Evolutionary conservation across 2,329 filamentous ascomycete genomes (phyloP).

Genomic region (Drechslerella dactyloides): DNA sequence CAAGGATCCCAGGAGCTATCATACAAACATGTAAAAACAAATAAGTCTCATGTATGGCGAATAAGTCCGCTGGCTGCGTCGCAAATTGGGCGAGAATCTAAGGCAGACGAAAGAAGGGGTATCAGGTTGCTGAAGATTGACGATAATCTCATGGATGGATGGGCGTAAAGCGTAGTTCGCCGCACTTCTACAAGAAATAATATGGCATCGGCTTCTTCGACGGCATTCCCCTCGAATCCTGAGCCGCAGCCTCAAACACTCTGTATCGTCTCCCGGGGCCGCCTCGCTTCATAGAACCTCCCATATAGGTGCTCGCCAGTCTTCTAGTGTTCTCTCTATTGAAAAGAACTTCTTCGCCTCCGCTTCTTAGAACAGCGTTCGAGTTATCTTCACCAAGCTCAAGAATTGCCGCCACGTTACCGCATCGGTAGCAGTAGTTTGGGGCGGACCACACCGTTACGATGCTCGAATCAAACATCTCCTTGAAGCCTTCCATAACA

Average conservation of each 20-base stretch:
- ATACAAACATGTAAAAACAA: slow-evolving; percentile 24
- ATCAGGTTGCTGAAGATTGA: slow-evolving; percentile 43
- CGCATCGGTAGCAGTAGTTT: slow-evolving; percentile 95
- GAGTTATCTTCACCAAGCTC: slow-evolving; percentile 84
- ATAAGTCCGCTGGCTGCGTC: slow-evolving; percentile 13
- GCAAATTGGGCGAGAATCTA: slow-evolving; percentile 8
- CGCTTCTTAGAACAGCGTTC: slow-evolving; percentile 72
- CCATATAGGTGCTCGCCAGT: slow-evolving; percentile 59
- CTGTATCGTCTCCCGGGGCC: slow-evolving; percentile 89
- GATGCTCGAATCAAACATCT: slow-evolving; percentile 96
- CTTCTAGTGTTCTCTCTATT: slow-evolving; percentile 59
- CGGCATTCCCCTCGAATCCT: slow-evolving; percentile 95
- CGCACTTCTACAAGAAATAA: slow-evolving; percentile 73
- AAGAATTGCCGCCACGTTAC: slow-evolving; percentile 92
- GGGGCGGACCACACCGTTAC: slow-evolving; percentile 99
- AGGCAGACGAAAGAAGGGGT: slow-evolving; percentile 22
- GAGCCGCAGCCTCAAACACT: slow-evolving; percentile 94
- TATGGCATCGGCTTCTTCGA: slow-evolving; percentile 98
- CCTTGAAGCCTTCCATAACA: slow-evolving; percentile 99
- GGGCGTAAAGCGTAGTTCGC: slow-evolving; percentile 56
- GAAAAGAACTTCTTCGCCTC: slow-evolving; percentile 71
- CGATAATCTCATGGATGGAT: slow-evolving; percentile 8
- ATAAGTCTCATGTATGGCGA: slow-evolving; percentile 14
- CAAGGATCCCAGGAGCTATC: slow-evolving; percentile 13
- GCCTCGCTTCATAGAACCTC: slow-evolving; percentile 60